Evolutionary conservation across 495 filamentous ascomycete genomes (phyloP), one percentile per base, ranked within the genome.

Genomic region (Polyplosphaeria fusca): DNA sequence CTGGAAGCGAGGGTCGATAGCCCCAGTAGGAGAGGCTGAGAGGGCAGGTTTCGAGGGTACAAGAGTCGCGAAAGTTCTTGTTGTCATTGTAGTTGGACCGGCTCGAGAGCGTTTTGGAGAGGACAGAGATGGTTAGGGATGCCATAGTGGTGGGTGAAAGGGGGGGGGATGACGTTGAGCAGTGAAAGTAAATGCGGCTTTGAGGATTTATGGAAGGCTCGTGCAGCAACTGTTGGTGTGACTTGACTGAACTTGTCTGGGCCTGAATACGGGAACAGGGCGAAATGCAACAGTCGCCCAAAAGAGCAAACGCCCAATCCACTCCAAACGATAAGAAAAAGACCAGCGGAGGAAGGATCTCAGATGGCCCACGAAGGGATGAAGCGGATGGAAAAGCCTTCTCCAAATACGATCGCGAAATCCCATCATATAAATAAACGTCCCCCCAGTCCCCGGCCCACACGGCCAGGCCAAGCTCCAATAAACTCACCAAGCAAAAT

Each of bases 1-100:
- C 65, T 1, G 57, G 24, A 0, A 65, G 48, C 13, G 61, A 65
- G n/a, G 65, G 65, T 7, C 32, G 48, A 40, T 68, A 68, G n/a
- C 43, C 64, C 66, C 66, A 68, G 52, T 67, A 68, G 2, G 64
- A 67, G 14, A 52, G 30, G 12, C 26, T 30, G 4, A 68, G 49
- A 0, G 60, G 49, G 40, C 66, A 68, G 32, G 66, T 68, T 13
- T 53, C 48, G 19, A 68, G 52, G 1, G 66, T 68, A 28, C 66
- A 68, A n/a, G 14, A 18, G 7, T 65, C 56, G 19, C 65, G 58
- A 48, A 47, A 62, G 37, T 59, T 55, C 39, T 59, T 58, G 18
- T 38, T 35, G 12, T 38, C 54, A 14, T 40, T 35, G 44, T 58
- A 49, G 13, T 47, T 42, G 45, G 19, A 32, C 18, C 55, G 55